Conservation (phyloP, 2,329 filamentous ascomycete species). For the Calonectria hongkongensis region DNA sequence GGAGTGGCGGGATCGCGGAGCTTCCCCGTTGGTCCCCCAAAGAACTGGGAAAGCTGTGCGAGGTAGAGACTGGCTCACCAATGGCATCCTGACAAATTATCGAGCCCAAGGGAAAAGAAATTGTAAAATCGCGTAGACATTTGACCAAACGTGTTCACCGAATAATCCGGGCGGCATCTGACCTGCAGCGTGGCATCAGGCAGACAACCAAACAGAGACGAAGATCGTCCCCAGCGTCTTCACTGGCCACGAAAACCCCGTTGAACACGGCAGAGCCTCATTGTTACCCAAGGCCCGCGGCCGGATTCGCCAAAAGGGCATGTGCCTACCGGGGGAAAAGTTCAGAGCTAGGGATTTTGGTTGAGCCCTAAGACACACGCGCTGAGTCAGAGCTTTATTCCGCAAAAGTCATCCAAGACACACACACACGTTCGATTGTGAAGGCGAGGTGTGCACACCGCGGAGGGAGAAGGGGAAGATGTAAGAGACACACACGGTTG, state of each 20-base stretch:
- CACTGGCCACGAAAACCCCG: constrained; percentile 15
- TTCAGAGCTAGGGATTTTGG: constrained; percentile 21
- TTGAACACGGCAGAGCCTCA: constrained; percentile 36
- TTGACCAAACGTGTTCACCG: constrained; percentile 15
- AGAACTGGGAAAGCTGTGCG: constrained; percentile 32
- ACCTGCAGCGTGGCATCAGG: constrained; percentile 43
- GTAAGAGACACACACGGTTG: not conserved
- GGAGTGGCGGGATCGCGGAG: not conserved
- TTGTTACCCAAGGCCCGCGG: not conserved
- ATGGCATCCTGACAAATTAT: not conserved
- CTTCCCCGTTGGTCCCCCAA: not conserved
- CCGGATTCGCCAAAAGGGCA: constrained; percentile 19
- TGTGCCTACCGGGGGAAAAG: constrained; percentile 11
- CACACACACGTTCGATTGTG: not conserved
- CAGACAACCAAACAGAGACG: constrained; percentile 28
- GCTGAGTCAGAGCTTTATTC: constrained; percentile 33
- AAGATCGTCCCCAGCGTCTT: not conserved
- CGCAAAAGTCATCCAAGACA: constrained; percentile 15
- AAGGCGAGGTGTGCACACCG: not conserved
- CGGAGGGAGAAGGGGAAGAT: not conserved
- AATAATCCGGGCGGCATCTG: constrained; percentile 25
- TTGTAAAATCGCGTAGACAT: constrained; percentile 4
- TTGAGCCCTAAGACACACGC: constrained; percentile 7
- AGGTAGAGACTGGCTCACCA: not conserved
- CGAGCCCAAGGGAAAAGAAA: not conserved